Base-by-base conservation (phyloP, 768 basidiomycete species). In the Suillus decipiens region DNA sequence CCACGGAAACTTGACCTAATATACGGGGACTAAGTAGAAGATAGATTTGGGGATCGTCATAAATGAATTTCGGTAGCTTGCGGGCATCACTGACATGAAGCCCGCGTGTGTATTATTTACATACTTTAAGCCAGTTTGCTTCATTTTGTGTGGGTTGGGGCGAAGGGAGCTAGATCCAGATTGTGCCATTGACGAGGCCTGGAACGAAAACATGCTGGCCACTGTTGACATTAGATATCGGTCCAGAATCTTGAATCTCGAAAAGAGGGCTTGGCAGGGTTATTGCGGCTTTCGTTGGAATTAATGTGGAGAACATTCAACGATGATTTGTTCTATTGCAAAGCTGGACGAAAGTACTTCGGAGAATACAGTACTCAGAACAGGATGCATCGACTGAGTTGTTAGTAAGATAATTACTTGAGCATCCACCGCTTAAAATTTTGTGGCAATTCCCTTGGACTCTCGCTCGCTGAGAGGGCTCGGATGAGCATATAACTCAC, bases 1-100 rank as follows among this genome's bases (percentile, higher is more conserved):
- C 55, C 19, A 19, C 19, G 17, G 31, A 11, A 53, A 19, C 17
- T 28, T 15, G 14, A 22, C 34, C n/a, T 39, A 10, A 24, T 17
- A 24, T 56, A 24, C 28, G 37, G 37, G 34, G 50, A 51, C 17
- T 31, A 9, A 1, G 31, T n/a, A 37, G 37, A 19, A 41, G 39
- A 31, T 41, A 57, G 31, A 41, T 28, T 28, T 28, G 28, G 56
- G 56, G 39, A 11, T 28, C 17, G 28, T 39, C 24, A 10, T 28
- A 57, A 57, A 57, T 41, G 24, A 31, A 41, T 57, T 31, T 57
- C 56, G 56, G 56, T 57, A 57, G 28, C 10, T 41, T 28, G 56
- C 56, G 56, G 56, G 56, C 28, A 17, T 24, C 28, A 57, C 24
- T 41, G 56, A 41, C 24, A 17, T 57, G 37, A 39, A 39, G 37